A percentile compares a stretch with the other conserved stretches of the same genome.
Conservation (phyloP, 768 basidiomycete species). For the Boletus coccyginus region DNA sequence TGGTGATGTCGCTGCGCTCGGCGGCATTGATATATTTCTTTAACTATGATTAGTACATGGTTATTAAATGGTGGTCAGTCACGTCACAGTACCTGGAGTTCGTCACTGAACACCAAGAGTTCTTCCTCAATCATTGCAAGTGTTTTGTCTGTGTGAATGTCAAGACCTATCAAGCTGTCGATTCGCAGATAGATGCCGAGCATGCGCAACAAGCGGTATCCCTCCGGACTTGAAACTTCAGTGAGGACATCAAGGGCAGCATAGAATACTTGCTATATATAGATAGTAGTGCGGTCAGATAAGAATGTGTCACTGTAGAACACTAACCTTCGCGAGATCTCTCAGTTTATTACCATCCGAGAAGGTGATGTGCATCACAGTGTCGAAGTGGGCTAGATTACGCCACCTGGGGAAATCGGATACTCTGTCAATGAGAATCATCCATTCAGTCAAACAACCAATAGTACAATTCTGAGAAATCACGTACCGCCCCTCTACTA, state of each 20-base stretch:
- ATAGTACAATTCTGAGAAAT: not conserved
- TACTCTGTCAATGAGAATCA: not conserved
- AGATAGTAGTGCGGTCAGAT: not conserved
- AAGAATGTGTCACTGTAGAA: too few species aligned
- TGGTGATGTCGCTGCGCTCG: too few species aligned
- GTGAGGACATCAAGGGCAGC: not conserved
- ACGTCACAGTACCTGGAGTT: not conserved
- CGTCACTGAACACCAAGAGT: not conserved
- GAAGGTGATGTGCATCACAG: not conserved
- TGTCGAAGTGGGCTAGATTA: conserved; percentile 1
- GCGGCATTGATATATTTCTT: not conserved
- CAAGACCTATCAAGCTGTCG: conserved; percentile 27
- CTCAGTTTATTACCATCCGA: conserved; percentile 1
- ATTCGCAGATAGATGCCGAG: conserved; percentile 32
- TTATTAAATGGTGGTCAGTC: too few species aligned
- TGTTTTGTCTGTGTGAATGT: conserved; percentile 28
- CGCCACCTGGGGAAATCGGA: not conserved
- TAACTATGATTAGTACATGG: not conserved
- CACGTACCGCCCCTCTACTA: not conserved
- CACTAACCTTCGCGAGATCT: conserved; percentile 1
- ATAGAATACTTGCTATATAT: conserved; percentile 1
- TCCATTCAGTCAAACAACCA: not conserved
- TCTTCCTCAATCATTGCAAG: not conserved
- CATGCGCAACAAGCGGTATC: conserved; percentile 27
- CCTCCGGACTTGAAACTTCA: conserved; percentile 1